phyloP scores from a whole-genome alignment of 108 stramenopile genomes.

The Cyclotella baltica region DNA sequence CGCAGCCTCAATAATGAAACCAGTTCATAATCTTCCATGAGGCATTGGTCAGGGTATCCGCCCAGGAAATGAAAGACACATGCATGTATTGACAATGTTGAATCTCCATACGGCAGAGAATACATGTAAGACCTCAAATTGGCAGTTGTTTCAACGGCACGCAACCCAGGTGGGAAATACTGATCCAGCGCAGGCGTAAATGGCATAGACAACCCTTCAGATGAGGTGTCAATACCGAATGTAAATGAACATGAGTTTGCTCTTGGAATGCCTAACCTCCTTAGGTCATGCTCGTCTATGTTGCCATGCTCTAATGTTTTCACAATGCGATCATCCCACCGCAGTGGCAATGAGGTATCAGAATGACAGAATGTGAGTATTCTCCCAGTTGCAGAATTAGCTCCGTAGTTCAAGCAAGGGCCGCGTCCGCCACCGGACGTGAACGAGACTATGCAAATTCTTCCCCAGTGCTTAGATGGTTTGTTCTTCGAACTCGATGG shows the following conservation, averaged over 20 bases:
- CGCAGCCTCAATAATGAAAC: slow-evolving; percentile 72
- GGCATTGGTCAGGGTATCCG: slow-evolving; percentile 85
- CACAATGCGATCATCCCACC: slow-evolving; percentile 66
- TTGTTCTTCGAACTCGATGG: neutral
- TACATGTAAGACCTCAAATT: slow-evolving; percentile 62
- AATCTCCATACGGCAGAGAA: slow-evolving; percentile 90
- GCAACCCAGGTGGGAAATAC: slow-evolving; percentile 63
- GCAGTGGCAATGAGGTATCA: slow-evolving; percentile 64
- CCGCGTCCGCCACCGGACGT: slow-evolving; percentile 78
- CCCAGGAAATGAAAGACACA: slow-evolving; percentile 73
- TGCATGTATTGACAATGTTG: slow-evolving; percentile 75
- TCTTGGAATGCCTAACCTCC: slow-evolving; percentile 9
- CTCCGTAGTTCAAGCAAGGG: slow-evolving; percentile 82
- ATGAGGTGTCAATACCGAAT: slow-evolving; percentile 75
- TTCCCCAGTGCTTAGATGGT: slow-evolving; percentile 46
- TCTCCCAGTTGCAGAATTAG: slow-evolving; percentile 58
- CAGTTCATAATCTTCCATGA: slow-evolving; percentile 93
- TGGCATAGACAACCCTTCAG: slow-evolving; percentile 54
- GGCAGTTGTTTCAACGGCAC: slow-evolving; percentile 70
- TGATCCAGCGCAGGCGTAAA: neutral
- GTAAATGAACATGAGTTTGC: slow-evolving; percentile 72
- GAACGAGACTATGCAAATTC: slow-evolving; percentile 45
- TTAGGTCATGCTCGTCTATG: slow-evolving; percentile 4
- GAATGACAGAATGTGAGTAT: slow-evolving; percentile 84
- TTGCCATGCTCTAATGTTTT: slow-evolving; percentile 39